Evolutionary conservation across 2,329 filamentous ascomycete species (phyloP).

Genomic region (Aspergillus oerlinghausenensis): DNA sequence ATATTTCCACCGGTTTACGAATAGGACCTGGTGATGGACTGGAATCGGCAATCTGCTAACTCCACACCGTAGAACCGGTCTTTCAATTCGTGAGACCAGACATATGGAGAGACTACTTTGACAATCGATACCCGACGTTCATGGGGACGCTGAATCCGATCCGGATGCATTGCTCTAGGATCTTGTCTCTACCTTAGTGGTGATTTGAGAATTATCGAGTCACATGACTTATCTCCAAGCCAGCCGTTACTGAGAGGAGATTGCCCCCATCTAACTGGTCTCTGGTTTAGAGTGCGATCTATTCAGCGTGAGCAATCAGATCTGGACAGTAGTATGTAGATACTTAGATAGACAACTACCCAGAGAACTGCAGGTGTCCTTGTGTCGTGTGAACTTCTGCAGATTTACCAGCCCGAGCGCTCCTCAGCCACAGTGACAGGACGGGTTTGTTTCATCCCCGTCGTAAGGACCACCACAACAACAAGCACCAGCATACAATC

Average conservation of each 20-base stretch:
- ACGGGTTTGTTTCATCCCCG: background rate
- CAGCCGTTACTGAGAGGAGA: background rate
- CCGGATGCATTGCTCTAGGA: background rate
- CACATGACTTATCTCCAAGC: background rate
- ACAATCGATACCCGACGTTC: background rate
- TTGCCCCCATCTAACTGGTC: background rate
- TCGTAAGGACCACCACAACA: background rate
- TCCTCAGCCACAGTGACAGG: constrained; percentile 13
- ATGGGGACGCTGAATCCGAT: background rate
- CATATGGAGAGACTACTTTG: background rate
- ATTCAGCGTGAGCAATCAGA: background rate
- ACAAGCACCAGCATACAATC: background rate
- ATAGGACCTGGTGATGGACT: background rate
- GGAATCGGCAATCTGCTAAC: background rate
- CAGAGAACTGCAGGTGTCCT: background rate
- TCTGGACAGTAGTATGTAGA: background rate
- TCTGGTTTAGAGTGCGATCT: background rate
- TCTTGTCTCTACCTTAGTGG: background rate
- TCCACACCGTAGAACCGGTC: background rate
- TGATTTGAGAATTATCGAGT: background rate
- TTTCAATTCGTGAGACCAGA: background rate
- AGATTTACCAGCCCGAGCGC: constrained; percentile 11
- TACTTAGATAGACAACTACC: background rate
- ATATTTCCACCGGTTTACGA: background rate
- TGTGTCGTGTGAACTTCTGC: background rate